A percentile compares a stretch with the other conserved stretches of the same genome.
These are phyloP conservation scores for Russula foetens DNA, from an alignment of 768 basidiomycete genomes.

Conservation along the genomic window DNA sequence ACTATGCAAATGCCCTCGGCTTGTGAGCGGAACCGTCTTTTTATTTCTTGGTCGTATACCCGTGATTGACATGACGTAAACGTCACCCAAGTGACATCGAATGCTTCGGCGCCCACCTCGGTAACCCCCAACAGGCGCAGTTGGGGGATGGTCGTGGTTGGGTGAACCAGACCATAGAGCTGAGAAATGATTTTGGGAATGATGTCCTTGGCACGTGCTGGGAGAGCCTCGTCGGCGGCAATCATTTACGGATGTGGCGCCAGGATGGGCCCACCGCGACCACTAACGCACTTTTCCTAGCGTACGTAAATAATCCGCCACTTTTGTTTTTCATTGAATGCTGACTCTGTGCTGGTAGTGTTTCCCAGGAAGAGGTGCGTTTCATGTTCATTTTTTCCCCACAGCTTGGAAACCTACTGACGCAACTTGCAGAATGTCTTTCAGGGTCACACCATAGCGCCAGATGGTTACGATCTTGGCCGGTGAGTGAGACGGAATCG, in stretches of 20 bases:
- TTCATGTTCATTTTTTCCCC: neutral
- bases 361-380: conserved; percentile 22
- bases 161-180: conserved; percentile 36
- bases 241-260: conserved; percentile 22
- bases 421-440: conserved; percentile 1
- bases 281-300: conserved; percentile 30
- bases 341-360: neutral
- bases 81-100: conserved; percentile 19
- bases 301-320: conserved; percentile 22
- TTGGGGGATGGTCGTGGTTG: conserved; percentile 41
- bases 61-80: no score
- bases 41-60: no score
- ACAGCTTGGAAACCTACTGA: neutral
- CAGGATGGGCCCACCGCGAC: conserved; percentile 27
- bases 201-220: conserved; percentile 34
- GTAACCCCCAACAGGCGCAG: conserved; percentile 34
- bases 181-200: conserved; percentile 37
- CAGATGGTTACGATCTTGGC: conserved; percentile 28
- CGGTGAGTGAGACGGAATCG: conserved; percentile 18
- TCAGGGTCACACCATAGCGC: conserved; percentile 23
- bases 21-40: conserved; percentile 11
- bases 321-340: neutral
- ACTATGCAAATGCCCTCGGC: conserved; percentile 14
- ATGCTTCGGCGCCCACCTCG: conserved; percentile 29
- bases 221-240: conserved; percentile 25